phyloP scores from a whole-genome alignment of 2,329 filamentous ascomycete species.

The Fusarium palustre region DNA sequence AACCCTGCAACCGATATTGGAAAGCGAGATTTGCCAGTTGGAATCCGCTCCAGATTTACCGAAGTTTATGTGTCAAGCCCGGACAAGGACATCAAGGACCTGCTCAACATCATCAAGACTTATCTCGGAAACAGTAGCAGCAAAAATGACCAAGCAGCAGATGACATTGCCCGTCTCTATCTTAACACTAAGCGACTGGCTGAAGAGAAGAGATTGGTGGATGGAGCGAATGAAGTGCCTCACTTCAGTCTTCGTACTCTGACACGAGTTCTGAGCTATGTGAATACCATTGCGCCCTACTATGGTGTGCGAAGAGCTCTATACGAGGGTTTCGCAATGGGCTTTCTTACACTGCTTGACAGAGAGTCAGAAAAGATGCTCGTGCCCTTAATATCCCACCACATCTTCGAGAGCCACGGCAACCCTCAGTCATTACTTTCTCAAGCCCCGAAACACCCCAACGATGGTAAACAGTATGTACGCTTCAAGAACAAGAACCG shows the following conservation, averaged over 20 bases:
- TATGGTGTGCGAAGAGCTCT: slow-evolving; percentile 88
- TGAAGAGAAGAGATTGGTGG: slow-evolving; percentile 85
- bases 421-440: slow-evolving; percentile 79
- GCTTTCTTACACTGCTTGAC: slow-evolving; percentile 90
- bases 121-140: slow-evolving; percentile 81
- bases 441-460: slow-evolving; percentile 81
- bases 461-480: slow-evolving; percentile 81
- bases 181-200: slow-evolving; percentile 86
- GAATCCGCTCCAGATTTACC: slow-evolving; percentile 91
- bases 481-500: slow-evolving; percentile 75
- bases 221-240: slow-evolving; percentile 94
- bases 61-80: slow-evolving; percentile 95
- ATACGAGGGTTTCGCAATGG: slow-evolving; percentile 98
- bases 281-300: slow-evolving; percentile 82
- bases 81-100: slow-evolving; percentile 85
- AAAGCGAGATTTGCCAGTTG: slow-evolving; percentile 91
- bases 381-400: slow-evolving; percentile 81
- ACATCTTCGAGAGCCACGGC: slow-evolving; percentile 76
- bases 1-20: slow-evolving; percentile 98
- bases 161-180: slow-evolving; percentile 88
- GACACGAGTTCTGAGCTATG: slow-evolving; percentile 89
- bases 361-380: slow-evolving; percentile 83
- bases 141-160: slow-evolving; percentile 77
- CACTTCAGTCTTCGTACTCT: slow-evolving; percentile 97
- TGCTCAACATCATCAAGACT: slow-evolving; percentile 87